Conservation (phyloP, 1,284 basidiomycete species). For the Ganoderma lucidum region DNA sequence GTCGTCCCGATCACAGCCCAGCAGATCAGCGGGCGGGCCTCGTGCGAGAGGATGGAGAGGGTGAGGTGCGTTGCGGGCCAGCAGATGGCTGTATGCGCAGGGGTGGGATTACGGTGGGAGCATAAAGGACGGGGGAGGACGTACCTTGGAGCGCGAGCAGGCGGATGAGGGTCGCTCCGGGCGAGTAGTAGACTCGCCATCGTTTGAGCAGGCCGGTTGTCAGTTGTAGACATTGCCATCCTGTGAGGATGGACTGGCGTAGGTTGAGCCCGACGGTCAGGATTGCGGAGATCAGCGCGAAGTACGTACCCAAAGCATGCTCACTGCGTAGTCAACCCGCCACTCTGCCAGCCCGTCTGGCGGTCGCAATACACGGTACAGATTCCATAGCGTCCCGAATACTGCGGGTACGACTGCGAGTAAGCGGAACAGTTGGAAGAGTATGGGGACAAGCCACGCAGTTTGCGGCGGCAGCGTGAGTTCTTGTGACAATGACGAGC, state of each 20-base stretch:
- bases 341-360: constrained; percentile 42
- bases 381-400: constrained; percentile 67
- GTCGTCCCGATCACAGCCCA: constrained; percentile 88
- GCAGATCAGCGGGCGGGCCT: constrained; percentile 69
- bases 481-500: constrained; percentile 53
- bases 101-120: not conserved
- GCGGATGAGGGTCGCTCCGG: constrained; percentile 82
- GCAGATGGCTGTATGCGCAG: constrained; percentile 64
- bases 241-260: constrained; percentile 76
- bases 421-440: constrained; percentile 62
- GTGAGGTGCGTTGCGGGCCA: constrained; percentile 89
- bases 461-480: constrained; percentile 43
- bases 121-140: constrained; percentile 8
- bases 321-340: constrained; percentile 66
- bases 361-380: constrained; percentile 57
- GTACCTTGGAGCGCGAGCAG: constrained; percentile 78
- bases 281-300: not conserved
- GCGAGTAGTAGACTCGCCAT: constrained; percentile 85
- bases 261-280: not conserved
- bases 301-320: constrained; percentile 70
- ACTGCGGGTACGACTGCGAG: constrained; percentile 77
- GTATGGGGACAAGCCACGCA: constrained; percentile 45
- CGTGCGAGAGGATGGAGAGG: constrained; percentile 69
- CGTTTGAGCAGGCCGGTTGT: constrained; percentile 83
- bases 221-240: constrained; percentile 80